Evolutionary conservation across 192 early-diverging fungal species (phyloP), one percentile per base, ranked within the genome.

Genomic region (Mortierella alpina): DNA sequence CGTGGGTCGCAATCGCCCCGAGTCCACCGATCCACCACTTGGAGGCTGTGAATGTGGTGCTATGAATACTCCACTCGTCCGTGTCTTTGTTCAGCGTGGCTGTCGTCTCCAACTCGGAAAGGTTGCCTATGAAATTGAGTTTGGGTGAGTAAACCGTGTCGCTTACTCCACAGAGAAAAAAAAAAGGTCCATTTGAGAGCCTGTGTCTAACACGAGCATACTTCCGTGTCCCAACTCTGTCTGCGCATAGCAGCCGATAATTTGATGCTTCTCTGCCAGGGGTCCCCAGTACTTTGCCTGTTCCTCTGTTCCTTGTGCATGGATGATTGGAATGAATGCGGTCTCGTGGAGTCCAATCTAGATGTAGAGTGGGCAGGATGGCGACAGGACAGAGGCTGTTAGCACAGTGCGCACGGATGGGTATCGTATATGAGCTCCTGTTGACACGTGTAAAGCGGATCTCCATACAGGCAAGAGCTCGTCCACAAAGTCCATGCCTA

Each of bases 241-340:
- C 72, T 94, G 93, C 13, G 95, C 93, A 56, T 95, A 96, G 81
- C 92, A 95, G 23, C 93, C 93, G 39, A 95, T 90, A 70, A 96
- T 92, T 63, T 90, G 88, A 69, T 91, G 92, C 59, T 87, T 87
- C 50, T 86, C 81, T 18, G 92, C 91, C 7, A 90, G 85, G 56
- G 87, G 84, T 22, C 91, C 84, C 86, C 93, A 96, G 69, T 91
- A 84, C 47, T 85, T 85, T 56, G 87, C 75, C 73, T 96, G 95
- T 84, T 94, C 93, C 40, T 83, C 82, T 4, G 90, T 89, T 52
- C 90, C 91, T 72, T 93, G 92, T 20, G 88, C 87, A 66, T 89
- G 78, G 52, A 96, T 87, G 49, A 91, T 89, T 0, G 95, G 91
- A 46, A 93, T 90, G 71, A 96, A 96, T 73, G 93, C 94, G 7